Evolutionary conservation across 371 early-diverging fungal genomes (phyloP), one percentile per base, ranked within the genome.

Genomic region (Synchytrium microbalum): DNA sequence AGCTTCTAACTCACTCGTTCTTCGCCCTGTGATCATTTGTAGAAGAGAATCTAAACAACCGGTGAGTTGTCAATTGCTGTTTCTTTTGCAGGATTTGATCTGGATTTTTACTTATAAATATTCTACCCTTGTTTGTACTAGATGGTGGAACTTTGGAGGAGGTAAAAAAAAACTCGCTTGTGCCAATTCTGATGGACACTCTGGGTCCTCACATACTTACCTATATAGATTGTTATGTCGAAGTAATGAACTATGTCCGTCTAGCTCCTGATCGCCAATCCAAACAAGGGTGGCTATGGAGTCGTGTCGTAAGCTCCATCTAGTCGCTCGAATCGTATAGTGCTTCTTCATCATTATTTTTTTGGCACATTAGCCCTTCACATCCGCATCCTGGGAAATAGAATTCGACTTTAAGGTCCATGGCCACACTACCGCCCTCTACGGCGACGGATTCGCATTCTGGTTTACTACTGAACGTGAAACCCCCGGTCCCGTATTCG

Each of bases 381-480:
- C 86, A 0, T 74, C 82, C 32, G 73, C 77, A 55, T 83, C 88
- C 67, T 96, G 95, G 88, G 78, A 87, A 71, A 71, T 95, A 31
- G 96, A 96, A 68, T 88, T 98, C 70, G 92, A 95, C 70, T 95
- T 94, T 77, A 86, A 84, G 62, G 88, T 98, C 32, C 79, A 77
- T 54, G 91, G 92, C 62, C 79, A 81, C 59, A 76, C 79, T 33
- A 71, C 72, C 23, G 62, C 69, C 29, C 77, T 94, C 54, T 86
- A 75, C 63, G 98, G 97, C 46, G 98, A 98, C 74, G 98, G 98
- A 16, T 88, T 98, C 76, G 98, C 96, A 26, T 84, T 96, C 75
- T 95, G 89, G 91, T 86, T 76, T 61, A 84, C 88, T 30, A 71
- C 77, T 64, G 86, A 88, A 32, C 82, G 84, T 38, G 79, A 73